A percentile compares a stretch with the other conserved stretches of the same genome.
These are phyloP conservation scores for Meyerozyma guilliermondii DNA, from an alignment of 1,139 yeast genomes.

Conservation along the genomic window DNA sequence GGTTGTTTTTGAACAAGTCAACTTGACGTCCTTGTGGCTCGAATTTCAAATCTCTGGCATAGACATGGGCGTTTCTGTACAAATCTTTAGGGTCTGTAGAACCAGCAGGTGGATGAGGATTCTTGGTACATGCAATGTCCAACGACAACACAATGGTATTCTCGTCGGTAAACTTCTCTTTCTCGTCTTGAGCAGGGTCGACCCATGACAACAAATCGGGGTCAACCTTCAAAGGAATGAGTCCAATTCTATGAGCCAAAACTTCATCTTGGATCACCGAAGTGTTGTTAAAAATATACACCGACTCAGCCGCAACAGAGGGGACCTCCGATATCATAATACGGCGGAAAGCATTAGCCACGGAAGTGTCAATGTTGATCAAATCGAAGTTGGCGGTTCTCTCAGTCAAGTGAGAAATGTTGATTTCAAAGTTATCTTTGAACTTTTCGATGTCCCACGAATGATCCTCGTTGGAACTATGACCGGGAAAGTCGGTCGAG, in stretches of 20 bases:
- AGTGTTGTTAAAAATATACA: conserved; percentile 87
- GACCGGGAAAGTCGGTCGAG: conserved; percentile 88
- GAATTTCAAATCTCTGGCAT: conserved; percentile 82
- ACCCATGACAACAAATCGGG: conserved; percentile 87
- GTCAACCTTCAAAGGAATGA: conserved; percentile 83
- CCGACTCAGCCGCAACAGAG: conserved; percentile 88
- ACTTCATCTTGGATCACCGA: conserved; percentile 97
- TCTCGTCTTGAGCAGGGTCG: conserved; percentile 58
- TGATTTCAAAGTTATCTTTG: conserved; percentile 63
- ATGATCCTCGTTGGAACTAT: conserved; percentile 53
- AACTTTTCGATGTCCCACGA: conserved; percentile 86
- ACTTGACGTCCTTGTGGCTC: conserved; percentile 89
- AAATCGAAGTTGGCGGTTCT: conserved; percentile 84
- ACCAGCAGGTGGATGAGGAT: conserved; percentile 76
- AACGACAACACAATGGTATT: conserved; percentile 83
- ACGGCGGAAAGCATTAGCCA: conserved; percentile 95
- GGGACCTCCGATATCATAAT: conserved; percentile 97
- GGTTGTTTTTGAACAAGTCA: conserved; percentile 59
- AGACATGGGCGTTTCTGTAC: conserved; percentile 79
- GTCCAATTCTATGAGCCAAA: conserved; percentile 89
- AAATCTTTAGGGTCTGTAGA: conserved; percentile 79
- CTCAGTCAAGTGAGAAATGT: conserved; percentile 60
- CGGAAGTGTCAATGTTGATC: conserved; percentile 79
- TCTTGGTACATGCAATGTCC: conserved; percentile 77
- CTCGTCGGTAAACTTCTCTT: conserved; percentile 72